Percentiles rank a stretch among this genome's conserved stretches.
Evolutionary conservation across 345 rosid species (phyloP).

Genomic region (Odontarrhena argentea): DNA sequence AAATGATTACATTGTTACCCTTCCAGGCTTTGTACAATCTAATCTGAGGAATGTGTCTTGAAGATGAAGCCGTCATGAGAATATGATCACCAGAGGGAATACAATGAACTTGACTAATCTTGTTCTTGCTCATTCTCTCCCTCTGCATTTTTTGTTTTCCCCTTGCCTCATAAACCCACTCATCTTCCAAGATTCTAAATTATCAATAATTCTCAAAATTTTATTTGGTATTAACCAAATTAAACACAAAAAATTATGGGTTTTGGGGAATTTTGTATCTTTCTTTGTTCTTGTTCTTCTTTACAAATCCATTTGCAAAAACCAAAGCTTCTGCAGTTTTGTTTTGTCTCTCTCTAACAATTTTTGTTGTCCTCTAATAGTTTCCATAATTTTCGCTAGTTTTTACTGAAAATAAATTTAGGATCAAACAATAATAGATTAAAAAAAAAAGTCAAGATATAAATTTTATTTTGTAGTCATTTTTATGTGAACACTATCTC

Average conservation of each 20-base stretch:
- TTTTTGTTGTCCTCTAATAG: slow-evolving; percentile 36
- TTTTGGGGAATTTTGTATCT: slow-evolving; percentile 19
- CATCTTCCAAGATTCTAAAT: slow-evolving; percentile 10
- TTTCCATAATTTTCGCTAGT: slow-evolving; percentile 29
- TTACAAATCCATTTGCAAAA: slow-evolving; percentile 14
- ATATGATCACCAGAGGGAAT: slow-evolving; percentile 37
- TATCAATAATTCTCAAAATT: not conserved
- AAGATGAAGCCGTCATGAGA: slow-evolving; percentile 42
- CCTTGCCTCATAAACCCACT: slow-evolving; percentile 3
- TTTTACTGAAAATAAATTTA: slow-evolving; percentile 27
- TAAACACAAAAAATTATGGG: slow-evolving; percentile 7
- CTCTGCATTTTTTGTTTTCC: slow-evolving; percentile 34
- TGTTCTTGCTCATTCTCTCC: slow-evolving; percentile 43
- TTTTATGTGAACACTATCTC: not conserved
- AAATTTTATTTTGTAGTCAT: not conserved
- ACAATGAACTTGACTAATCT: slow-evolving; percentile 41
- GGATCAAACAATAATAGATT: slow-evolving; percentile 24
- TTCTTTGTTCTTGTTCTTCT: slow-evolving; percentile 10
- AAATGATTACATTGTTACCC: slow-evolving; percentile 81
- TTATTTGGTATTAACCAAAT: slow-evolving; percentile 30
- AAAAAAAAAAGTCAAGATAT: slow-evolving; percentile 11
- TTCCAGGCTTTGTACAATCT: slow-evolving; percentile 85
- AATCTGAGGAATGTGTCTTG: slow-evolving; percentile 38
- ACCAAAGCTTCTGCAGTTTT: slow-evolving; percentile 28
- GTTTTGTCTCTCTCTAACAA: slow-evolving; percentile 31